Evolutionary conservation across 2,329 filamentous ascomycete genomes (phyloP), one percentile per base, ranked within the genome.

Genomic region (Seiridium unicorne): DNA sequence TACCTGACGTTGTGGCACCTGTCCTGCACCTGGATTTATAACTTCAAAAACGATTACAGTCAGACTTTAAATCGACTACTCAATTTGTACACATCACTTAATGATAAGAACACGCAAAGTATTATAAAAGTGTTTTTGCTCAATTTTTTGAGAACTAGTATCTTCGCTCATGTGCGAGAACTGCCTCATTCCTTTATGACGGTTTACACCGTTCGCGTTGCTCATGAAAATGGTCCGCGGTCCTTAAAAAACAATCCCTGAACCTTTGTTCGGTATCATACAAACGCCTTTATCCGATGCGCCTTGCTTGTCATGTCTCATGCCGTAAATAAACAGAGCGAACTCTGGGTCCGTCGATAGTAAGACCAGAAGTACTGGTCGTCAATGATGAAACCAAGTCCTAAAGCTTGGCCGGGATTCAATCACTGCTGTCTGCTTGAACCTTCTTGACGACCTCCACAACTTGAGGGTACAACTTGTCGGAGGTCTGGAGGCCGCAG

Each of bases 391-490:
- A 26, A 26, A 26, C 18, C 18, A 26, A 26, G 18, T 26, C 34
- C 57, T 57, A 49, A 26, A 57, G 42, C 18, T 26, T 35, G 38
- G 53, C 51, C 32, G 47, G 35, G 53, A 71, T 69, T 80, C 77
- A 82, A 61, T 81, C 79, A 61, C 80, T 70, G 63, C 76, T 76
- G 66, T 86, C 84, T n/a, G 79, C 82, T 78, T 97, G 92, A 36
- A 98, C 93, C 74, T 89, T 91, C 79, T 90, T 84, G 60, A 98
- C 93, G 60, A 94, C 81, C 69, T 90, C 82, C 51, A 93, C 84
- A 40, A 97, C 85, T 71, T 88, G 84, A 61, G 85, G 78, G 78
- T 89, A 96, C 60, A 98, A 84, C 72, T 91, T 89, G 73, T 98
- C 91, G 32, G 76, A 80, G 61, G 86, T 78, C 69, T 92, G 87